Conservation (phyloP, 441 rosid genomes). For the Dalechampia spathulata region DNA sequence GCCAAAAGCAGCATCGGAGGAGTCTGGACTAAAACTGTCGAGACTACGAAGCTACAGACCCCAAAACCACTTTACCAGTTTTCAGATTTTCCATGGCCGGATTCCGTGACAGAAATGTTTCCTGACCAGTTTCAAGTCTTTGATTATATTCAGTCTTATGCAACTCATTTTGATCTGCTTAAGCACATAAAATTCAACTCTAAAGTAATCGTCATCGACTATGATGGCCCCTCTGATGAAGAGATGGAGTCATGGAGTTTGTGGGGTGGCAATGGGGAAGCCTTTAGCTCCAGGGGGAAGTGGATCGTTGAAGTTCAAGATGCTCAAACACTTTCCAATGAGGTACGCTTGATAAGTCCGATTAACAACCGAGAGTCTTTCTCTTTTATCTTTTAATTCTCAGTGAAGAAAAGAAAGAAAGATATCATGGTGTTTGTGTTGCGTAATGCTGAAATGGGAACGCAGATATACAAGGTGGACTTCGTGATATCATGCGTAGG, state of each 20-base stretch:
- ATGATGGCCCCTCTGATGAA: slow-evolving; percentile 13
- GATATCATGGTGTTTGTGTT: no score
- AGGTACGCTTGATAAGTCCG: slow-evolving; percentile 5
- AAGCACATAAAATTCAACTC: slow-evolving; percentile 31
- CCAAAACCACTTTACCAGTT: slow-evolving; percentile 29
- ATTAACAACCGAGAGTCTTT: no score
- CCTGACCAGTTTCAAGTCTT: slow-evolving; percentile 26
- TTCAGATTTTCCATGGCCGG: slow-evolving; percentile 47
- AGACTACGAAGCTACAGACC: slow-evolving; percentile 37
- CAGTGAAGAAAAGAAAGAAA: no score
- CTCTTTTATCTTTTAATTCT: no score
- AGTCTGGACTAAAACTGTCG: slow-evolving; percentile 31
- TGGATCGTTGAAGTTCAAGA: slow-evolving; percentile 25
- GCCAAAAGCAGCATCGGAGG: slow-evolving; percentile 27
- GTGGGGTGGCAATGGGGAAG: slow-evolving; percentile 31
- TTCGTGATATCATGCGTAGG: slow-evolving; percentile 20
- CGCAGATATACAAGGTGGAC: slow-evolving; percentile 15
- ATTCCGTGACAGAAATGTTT: slow-evolving; percentile 19
- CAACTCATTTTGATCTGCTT: slow-evolving; percentile 25
- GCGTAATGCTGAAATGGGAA: neutral
- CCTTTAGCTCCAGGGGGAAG: slow-evolving; percentile 22
- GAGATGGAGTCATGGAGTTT: slow-evolving; percentile 24
- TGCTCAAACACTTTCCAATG: slow-evolving; percentile 4
- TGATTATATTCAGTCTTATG: slow-evolving; percentile 29
- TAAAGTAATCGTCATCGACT: slow-evolving; percentile 25